These are phyloP conservation scores for Penicillium psychrosexuale DNA, from an alignment of 2,329 filamentous ascomycete species.

Conservation along the genomic window DNA sequence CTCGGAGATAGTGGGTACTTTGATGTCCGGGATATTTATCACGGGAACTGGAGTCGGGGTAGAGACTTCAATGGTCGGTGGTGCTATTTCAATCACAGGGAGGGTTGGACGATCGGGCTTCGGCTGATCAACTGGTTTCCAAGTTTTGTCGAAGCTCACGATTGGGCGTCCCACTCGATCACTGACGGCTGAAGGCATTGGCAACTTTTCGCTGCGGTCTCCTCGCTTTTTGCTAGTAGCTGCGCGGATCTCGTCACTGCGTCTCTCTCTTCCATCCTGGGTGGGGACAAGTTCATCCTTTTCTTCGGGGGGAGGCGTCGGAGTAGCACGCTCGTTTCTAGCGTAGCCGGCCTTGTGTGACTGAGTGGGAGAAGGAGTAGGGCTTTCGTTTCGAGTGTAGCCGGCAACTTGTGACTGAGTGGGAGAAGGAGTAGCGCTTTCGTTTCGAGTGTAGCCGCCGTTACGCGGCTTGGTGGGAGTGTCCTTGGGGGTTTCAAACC, in stretches of 20 bases:
- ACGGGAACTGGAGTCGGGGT: slow-evolving; percentile 41
- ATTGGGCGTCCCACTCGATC: slow-evolving; percentile 87
- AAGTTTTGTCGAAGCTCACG: slow-evolving; percentile 90
- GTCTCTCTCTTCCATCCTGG: slow-evolving; percentile 78
- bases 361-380: slow-evolving; percentile 54
- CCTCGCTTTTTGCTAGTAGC: slow-evolving; percentile 86
- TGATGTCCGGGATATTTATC: slow-evolving; percentile 52
- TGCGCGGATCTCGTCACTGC: slow-evolving; percentile 80
- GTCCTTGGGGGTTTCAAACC: slow-evolving; percentile 78
- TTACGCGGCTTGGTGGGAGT: slow-evolving; percentile 79
- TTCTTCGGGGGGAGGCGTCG: slow-evolving; percentile 31
- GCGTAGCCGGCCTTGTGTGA: slow-evolving; percentile 79
- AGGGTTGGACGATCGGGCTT: slow-evolving; percentile 26
- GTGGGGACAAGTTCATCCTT: slow-evolving; percentile 50
- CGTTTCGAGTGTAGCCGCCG: slow-evolving; percentile 72
- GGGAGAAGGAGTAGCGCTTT: slow-evolving; percentile 29
- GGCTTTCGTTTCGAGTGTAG: slow-evolving; percentile 66
- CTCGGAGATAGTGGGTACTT: slow-evolving; percentile 40
- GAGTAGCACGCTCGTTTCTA: slow-evolving; percentile 52
- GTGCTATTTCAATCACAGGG: slow-evolving; percentile 53
- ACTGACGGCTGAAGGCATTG: slow-evolving; percentile 86
- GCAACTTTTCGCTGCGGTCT: slow-evolving; percentile 81
- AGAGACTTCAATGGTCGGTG: slow-evolving; percentile 37
- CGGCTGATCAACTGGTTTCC: slow-evolving; percentile 58
- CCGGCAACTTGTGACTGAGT: slow-evolving; percentile 76